These are phyloP conservation scores for Antrodiella citrinella DNA, from an alignment of 768 basidiomycete genomes.

Conservation along the genomic window DNA sequence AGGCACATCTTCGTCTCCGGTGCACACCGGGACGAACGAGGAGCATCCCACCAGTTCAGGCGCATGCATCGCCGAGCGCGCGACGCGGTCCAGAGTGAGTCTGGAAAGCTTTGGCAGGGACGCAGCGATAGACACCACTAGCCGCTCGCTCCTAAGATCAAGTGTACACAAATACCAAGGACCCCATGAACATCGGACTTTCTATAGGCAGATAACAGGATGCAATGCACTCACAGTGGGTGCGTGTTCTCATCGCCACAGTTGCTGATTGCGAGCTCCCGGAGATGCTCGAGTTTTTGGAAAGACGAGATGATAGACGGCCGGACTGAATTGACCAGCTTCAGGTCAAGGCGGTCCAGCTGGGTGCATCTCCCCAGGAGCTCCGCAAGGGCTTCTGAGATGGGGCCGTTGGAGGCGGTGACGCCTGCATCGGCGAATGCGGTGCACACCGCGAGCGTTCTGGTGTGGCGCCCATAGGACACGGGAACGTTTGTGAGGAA, in stretches of 20 bases:
- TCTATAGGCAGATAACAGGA: slow-evolving; percentile 5
- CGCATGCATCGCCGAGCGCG: slow-evolving; percentile 57
- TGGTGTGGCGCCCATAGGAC: slow-evolving; percentile 41
- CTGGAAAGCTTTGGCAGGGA: slow-evolving; percentile 46
- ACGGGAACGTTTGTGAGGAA: slow-evolving; percentile 56
- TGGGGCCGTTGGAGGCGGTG: slow-evolving; percentile 8
- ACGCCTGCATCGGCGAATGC: slow-evolving; percentile 22
- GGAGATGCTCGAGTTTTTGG: slow-evolving; percentile 32
- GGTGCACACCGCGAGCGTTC: slow-evolving; percentile 37
- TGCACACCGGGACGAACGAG: slow-evolving; percentile 52
- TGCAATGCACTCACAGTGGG: slow-evolving; percentile 27
- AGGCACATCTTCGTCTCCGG: slow-evolving; percentile 54
- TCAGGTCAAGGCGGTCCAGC: slow-evolving; percentile 39
- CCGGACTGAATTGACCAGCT: slow-evolving; percentile 40
- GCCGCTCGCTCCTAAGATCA: slow-evolving; percentile 51
- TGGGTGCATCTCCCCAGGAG: slow-evolving; percentile 44
- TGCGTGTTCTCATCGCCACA: slow-evolving; percentile 25
- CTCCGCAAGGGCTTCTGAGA: slow-evolving; percentile 40
- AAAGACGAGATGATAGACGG: slow-evolving; percentile 44
- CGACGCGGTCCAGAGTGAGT: slow-evolving; percentile 54
- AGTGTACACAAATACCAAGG: no score
- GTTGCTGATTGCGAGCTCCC: slow-evolving; percentile 40
- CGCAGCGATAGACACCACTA: slow-evolving; percentile 61
- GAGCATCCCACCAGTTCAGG: slow-evolving; percentile 43
- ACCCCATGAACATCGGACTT: no score